Conservation (phyloP, 140 eudicot species). For the Erigeron philadelphicus region DNA sequence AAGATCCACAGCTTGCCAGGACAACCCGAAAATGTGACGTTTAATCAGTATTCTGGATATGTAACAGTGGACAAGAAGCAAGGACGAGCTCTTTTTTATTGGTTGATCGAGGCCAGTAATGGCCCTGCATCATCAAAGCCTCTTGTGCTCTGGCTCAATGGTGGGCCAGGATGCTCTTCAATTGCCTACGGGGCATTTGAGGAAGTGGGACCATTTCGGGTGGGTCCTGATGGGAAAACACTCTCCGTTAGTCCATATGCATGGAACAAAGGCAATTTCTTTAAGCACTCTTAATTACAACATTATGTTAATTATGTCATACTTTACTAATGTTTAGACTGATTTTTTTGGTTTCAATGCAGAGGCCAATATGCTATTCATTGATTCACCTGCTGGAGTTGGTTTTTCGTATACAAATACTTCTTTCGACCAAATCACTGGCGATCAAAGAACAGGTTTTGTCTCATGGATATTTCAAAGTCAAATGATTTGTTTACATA, state of each 20-base stretch:
- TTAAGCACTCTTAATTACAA: background rate
- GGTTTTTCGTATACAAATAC: conserved; percentile 72
- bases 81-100: conserved; percentile 58
- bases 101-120: conserved; percentile 46
- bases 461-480: background rate
- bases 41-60: conserved; percentile 60
- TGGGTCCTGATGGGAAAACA: conserved; percentile 52
- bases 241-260: conserved; percentile 49
- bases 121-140: conserved; percentile 53
- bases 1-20: conserved; percentile 55
- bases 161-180: conserved; percentile 79
- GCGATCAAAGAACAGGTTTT: conserved; percentile 66
- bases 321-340: too few species aligned
- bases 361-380: conserved; percentile 69
- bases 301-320: too few species aligned
- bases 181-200: conserved; percentile 68
- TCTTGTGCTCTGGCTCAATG: conserved; percentile 72
- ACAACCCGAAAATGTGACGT: conserved; percentile 44
- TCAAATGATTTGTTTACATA: background rate
- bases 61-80: conserved; percentile 47
- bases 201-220: conserved; percentile 73
- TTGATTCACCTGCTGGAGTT: conserved; percentile 79
- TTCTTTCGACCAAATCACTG: conserved; percentile 44
- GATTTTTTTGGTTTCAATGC: conserved; percentile 20
- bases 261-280: conserved; percentile 61